Base-by-base conservation (phyloP, 345 rosid species). In the Murraya koenigii region DNA sequence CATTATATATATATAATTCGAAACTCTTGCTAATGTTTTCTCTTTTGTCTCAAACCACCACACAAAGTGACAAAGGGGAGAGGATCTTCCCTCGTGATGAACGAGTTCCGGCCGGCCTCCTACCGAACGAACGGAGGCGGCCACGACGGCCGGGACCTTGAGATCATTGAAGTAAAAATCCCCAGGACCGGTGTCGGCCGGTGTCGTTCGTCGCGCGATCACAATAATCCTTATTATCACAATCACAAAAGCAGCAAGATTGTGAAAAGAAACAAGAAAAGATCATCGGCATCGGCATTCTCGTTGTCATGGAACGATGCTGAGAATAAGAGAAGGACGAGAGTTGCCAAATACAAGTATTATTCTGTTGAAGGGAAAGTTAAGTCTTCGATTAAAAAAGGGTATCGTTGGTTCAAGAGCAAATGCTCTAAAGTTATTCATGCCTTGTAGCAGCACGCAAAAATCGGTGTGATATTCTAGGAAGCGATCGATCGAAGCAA, bases 401-500 rank as follows among this genome's bases (percentile, higher is more conserved):
- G 97, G 26, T 77, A 64, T 72, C 75, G 82, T n/a, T 90, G 93
- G 92, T 17, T 90, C 69, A 92, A 89, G 71, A 14, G 6, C 49
- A 89, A 86, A 35, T 90, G 89, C 74, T 85, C 80, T 0, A 80
- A 79, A 39, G 55, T 90, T 62, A 76, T 75, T 9, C 85, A 77
- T 82, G 78, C 76, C 13, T 58, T 63, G 11, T 86, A 83, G 75
- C 7, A 1, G 56, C 22, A 7, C 17, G 22, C 56, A 52, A n/a
- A n/a, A n/a, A 15, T 52, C 17, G 17, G 20, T 52, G 56, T 5
- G 56, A 19, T 52, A 2, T 52, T 69, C 5, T 54, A 38, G 49
- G 52, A 56, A n/a, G 52, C 33, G 39, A 25, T 44, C 33, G 39
- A 25, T 44, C 49, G 49, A 35, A 20, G 1, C 20, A 38, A 10